A percentile compares a stretch with the other conserved stretches of the same genome.
These are phyloP conservation scores for Auriscalpium vulgare DNA, from an alignment of 768 basidiomycete genomes.

Conservation along the genomic window DNA sequence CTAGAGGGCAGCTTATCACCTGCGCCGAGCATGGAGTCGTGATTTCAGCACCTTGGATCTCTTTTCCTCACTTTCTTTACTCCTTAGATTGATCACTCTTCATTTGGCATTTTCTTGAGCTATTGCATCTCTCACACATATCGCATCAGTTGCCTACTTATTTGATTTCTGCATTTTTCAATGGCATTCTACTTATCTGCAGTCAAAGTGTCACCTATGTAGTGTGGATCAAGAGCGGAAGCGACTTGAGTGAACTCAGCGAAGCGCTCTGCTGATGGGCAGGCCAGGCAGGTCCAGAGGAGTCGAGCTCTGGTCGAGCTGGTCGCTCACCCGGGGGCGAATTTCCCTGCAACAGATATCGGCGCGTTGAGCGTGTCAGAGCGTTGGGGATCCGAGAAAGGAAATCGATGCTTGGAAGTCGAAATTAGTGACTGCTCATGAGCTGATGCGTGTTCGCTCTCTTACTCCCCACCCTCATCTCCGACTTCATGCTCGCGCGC, in stretches of 20 bases:
- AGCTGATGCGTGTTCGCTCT: not conserved
- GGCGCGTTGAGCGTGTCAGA: not conserved
- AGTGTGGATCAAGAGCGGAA: not conserved
- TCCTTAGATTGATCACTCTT: not conserved
- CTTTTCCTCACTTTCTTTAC: constrained; percentile 9
- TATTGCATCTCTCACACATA: not conserved
- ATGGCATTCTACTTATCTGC: not conserved
- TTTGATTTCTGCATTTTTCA: not conserved
- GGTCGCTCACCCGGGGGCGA: no score
- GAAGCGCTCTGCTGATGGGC: no score
- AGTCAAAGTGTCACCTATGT: not conserved
- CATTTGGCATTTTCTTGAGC: constrained; percentile 6
- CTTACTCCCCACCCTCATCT: not conserved
- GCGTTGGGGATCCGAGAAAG: not conserved
- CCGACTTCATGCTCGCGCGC: constrained; percentile 13
- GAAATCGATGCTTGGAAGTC: not conserved
- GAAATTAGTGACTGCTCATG: not conserved
- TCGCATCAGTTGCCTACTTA: not conserved
- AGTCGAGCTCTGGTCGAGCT: no score
- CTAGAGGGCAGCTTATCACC: constrained; percentile 39
- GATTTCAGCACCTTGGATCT: constrained; percentile 12
- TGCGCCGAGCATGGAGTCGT: constrained; percentile 28
- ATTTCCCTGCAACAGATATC: no score
- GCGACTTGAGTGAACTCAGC: not conserved
- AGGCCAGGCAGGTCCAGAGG: no score